Conservation (phyloP, 108 stramenopile species). For the Stephanodiscus triporus region DNA sequence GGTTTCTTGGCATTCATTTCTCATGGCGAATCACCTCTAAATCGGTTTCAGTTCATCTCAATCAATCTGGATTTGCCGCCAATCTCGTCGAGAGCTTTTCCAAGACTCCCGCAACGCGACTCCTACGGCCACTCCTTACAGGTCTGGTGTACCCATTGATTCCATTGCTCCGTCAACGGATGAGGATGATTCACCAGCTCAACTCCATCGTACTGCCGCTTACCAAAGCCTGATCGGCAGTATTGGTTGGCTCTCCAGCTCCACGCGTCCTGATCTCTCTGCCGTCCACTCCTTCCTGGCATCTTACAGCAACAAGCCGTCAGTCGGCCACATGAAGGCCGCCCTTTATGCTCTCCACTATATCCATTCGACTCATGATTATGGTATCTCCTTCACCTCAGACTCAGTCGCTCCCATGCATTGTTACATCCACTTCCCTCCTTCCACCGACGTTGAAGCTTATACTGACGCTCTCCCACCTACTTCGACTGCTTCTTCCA, state of each 20-base stretch:
- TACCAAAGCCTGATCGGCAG: slow-evolving; percentile 22
- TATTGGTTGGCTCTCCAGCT: slow-evolving; percentile 22
- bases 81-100: slow-evolving; percentile 13
- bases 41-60: slow-evolving; percentile 25
- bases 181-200: slow-evolving; percentile 10
- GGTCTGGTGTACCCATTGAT: slow-evolving; percentile 34
- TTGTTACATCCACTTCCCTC: slow-evolving; percentile 12
- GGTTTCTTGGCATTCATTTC: slow-evolving; percentile 34
- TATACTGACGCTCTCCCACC: slow-evolving; percentile 17
- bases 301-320: slow-evolving; percentile 7
- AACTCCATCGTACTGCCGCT: no score
- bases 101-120: neutral
- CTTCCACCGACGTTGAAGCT: slow-evolving; percentile 7
- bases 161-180: slow-evolving; percentile 1
- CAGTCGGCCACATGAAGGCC: neutral
- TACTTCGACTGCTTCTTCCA: neutral
- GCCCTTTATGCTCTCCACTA: slow-evolving; percentile 21
- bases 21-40: slow-evolving; percentile 5
- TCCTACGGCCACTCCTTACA: slow-evolving; percentile 35
- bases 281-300: slow-evolving; percentile 16
- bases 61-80: slow-evolving; percentile 31
- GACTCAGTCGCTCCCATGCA: neutral
- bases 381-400: slow-evolving; percentile 20
- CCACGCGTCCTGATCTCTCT: slow-evolving; percentile 17
- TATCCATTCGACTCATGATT: slow-evolving; percentile 9